Evolutionary conservation across 345 rosid species (phyloP).

Genomic region (Ceriops tagal): DNA sequence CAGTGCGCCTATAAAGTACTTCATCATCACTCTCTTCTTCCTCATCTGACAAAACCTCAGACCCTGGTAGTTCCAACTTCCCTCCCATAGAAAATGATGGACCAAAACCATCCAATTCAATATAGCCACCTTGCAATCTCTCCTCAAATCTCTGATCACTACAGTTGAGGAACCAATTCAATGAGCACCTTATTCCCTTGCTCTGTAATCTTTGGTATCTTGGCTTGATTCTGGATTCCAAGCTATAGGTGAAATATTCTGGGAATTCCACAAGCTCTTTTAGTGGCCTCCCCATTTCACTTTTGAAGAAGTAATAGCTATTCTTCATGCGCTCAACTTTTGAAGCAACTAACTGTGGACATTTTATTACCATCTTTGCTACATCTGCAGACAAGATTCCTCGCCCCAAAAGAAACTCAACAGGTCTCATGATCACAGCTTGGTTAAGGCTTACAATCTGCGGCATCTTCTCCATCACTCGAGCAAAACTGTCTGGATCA

Average conservation of each 20-base stretch:
- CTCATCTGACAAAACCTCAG: constrained; percentile 63
- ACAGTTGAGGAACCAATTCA: constrained; percentile 90
- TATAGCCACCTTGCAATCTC: constrained; percentile 60
- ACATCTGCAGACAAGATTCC: constrained; percentile 56
- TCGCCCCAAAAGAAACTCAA: constrained; percentile 70
- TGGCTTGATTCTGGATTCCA: constrained; percentile 93
- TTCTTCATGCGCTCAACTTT: constrained; percentile 77
- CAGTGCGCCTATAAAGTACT: constrained; percentile 29
- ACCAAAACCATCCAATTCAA: constrained; percentile 64
- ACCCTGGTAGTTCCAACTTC: constrained; percentile 61
- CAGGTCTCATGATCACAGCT: constrained; percentile 70
- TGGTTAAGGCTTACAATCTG: constrained; percentile 84
- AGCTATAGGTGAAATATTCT: constrained; percentile 81
- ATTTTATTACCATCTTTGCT: constrained; percentile 69
- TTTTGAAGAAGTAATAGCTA: constrained; percentile 70
- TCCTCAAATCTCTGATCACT: constrained; percentile 94
- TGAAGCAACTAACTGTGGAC: constrained; percentile 68
- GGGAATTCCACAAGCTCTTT: constrained; percentile 84
- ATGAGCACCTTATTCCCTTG: constrained; percentile 67
- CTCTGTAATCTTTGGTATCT: constrained; percentile 67
- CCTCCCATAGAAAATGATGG: constrained; percentile 81
- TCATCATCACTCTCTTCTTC: constrained; percentile 79
- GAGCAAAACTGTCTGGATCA: constrained; percentile 76
- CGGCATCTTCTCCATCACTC: constrained; percentile 81
- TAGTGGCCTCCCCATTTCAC: constrained; percentile 81